Evolutionary conservation across 2,329 filamentous ascomycete species (phyloP).

Genomic region (Aspergillus sp.): DNA sequence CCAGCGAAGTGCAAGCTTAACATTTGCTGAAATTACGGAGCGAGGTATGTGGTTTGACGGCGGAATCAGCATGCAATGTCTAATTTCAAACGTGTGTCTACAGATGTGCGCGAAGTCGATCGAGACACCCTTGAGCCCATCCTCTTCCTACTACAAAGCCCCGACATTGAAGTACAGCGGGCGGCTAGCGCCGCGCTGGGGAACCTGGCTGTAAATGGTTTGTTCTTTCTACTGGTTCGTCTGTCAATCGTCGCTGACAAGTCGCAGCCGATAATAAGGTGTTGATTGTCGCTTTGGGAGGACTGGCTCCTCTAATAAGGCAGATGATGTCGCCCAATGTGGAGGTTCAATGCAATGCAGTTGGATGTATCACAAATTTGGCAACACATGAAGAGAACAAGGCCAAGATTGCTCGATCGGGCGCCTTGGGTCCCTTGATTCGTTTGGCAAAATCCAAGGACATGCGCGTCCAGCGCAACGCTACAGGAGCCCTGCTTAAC

Average conservation of each 20-base stretch:
- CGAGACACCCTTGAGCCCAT: constrained; percentile 94
- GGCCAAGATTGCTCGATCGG: constrained; percentile 93
- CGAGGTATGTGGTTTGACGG: constrained; percentile 58
- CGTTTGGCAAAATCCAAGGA: constrained; percentile 93
- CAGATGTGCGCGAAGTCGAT: constrained; percentile 95
- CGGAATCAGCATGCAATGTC: constrained; percentile 6
- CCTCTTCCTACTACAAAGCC: constrained; percentile 86
- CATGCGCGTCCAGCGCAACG: constrained; percentile 97
- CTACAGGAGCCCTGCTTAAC: constrained; percentile 90
- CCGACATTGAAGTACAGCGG: constrained; percentile 94
- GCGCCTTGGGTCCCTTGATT: constrained; percentile 85
- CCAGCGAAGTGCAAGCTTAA: constrained; percentile 93
- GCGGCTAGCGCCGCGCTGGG: constrained; percentile 93
- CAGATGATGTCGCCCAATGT: constrained; percentile 99
- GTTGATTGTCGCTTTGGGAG: constrained; percentile 86
- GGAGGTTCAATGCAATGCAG: constrained; percentile 97
- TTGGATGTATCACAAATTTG: constrained; percentile 96
- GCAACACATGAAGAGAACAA: constrained; percentile 99
- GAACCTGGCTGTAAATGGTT: constrained; percentile 95
- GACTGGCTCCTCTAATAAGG: constrained; percentile 83
- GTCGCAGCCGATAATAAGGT: constrained; percentile 93
- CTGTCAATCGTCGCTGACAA: constrained; percentile 37
- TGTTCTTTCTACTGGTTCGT: constrained; percentile 8
- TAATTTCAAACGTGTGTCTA: constrained; percentile 8
- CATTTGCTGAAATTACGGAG: constrained; percentile 98